phyloP scores from a whole-genome alignment of 805 yeast species.

The Clavispora asparagi region DNA sequence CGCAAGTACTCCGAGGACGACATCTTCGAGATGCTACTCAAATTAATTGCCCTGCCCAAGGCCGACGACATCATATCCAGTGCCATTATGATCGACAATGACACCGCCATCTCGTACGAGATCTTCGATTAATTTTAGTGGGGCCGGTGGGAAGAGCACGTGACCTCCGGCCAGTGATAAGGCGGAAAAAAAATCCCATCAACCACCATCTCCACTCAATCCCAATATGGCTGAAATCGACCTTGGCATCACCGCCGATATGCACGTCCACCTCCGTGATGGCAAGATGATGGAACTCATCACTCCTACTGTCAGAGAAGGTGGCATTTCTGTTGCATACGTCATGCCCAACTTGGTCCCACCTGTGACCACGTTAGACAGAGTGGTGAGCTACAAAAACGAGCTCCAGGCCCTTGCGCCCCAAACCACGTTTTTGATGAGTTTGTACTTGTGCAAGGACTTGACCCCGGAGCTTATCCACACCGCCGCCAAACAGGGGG shows the following conservation, averaged over 20 bases:
- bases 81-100: neutral
- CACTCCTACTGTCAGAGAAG: conserved; percentile 83
- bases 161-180: neutral
- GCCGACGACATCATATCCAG: neutral
- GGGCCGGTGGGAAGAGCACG: neutral
- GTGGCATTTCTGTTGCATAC: conserved; percentile 88
- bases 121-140: neutral
- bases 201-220: neutral
- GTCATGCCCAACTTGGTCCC: conserved; percentile 96
- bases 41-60: neutral
- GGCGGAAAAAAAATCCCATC: neutral
- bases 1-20: neutral
- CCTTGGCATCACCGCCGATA: conserved; percentile 76
- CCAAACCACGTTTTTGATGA: conserved; percentile 83
- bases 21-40: neutral
- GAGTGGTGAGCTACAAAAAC: conserved; percentile 65
- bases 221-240: conserved; percentile 32
- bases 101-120: neutral
- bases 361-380: conserved; percentile 74
- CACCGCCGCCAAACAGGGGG: conserved; percentile 65
- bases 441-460: conserved; percentile 72
- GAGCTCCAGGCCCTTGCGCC: conserved; percentile 65
- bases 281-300: conserved; percentile 90
- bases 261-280: conserved; percentile 95
- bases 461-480: conserved; percentile 83